Percentiles rank a stretch among this genome's conserved stretches.
These are phyloP conservation scores for Rhodocollybia butyracea DNA, from an alignment of 768 basidiomycete genomes.

Conservation along the genomic window DNA sequence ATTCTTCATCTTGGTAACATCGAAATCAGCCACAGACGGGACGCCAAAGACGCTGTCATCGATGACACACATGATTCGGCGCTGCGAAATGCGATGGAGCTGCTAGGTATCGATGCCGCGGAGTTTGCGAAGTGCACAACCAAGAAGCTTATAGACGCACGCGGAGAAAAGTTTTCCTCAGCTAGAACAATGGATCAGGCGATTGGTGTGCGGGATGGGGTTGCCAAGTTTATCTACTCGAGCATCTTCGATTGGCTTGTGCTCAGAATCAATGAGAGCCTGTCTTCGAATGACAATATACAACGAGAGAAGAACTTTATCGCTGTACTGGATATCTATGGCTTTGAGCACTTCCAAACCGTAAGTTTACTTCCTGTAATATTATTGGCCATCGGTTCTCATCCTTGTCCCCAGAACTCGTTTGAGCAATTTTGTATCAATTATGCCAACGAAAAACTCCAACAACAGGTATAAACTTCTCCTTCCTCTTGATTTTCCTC, in stretches of 20 bases:
- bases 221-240: constrained; percentile 97
- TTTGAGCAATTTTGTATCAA: constrained; percentile 99
- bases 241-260: constrained; percentile 99
- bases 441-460: constrained; percentile 97
- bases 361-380: constrained; percentile 28
- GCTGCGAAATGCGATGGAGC: constrained; percentile 76
- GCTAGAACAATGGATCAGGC: constrained; percentile 84
- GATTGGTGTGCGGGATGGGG: constrained; percentile 90
- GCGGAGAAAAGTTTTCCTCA: constrained; percentile 85
- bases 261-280: constrained; percentile 92
- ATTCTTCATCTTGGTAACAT: constrained; percentile 96
- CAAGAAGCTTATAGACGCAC: constrained; percentile 89
- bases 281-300: constrained; percentile 27
- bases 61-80: constrained; percentile 74
- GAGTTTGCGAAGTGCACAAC: constrained; percentile 66
- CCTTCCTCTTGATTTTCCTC: background rate
- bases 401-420: background rate
- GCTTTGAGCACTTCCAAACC: constrained; percentile 97
- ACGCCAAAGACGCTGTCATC: constrained; percentile 66
- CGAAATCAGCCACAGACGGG: constrained; percentile 77
- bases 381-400: background rate
- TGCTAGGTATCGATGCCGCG: constrained; percentile 82
- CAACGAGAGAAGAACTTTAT: constrained; percentile 89
- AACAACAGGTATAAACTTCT: constrained; percentile 80
- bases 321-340: constrained; percentile 97